Conservation (phyloP, 768 basidiomycete genomes). For the Infundibulicybe gibba region DNA sequence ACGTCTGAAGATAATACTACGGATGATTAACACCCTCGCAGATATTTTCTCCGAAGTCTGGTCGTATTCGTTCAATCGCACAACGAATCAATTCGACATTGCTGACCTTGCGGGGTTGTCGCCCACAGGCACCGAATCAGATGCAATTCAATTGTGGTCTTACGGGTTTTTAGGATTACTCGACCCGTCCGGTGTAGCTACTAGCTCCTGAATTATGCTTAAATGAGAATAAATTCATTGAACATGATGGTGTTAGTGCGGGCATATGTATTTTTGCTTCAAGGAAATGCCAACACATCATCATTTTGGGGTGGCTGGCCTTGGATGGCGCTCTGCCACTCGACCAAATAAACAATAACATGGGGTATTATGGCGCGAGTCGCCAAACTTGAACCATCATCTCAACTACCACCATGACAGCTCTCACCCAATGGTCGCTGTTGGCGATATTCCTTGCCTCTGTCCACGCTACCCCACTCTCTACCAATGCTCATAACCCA, state of each 20-base stretch:
- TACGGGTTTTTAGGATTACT: conserved; percentile 38
- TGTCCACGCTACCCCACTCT: conserved; percentile 43
- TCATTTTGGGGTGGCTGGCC: no score
- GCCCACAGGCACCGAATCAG: conserved; percentile 37
- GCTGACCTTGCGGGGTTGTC: conserved; percentile 34
- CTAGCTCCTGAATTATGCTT: neutral
- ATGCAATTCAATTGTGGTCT: conserved; percentile 39
- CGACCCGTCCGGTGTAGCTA: conserved; percentile 18
- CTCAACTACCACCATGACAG: conserved; percentile 37
- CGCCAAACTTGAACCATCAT: neutral
- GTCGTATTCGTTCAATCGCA: conserved; percentile 30
- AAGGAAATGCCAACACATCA: no score
- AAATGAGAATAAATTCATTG: no score
- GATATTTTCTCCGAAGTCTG: conserved; percentile 39
- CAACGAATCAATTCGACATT: conserved; percentile 30
- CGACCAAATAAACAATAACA: no score
- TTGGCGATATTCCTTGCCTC: conserved; percentile 35
- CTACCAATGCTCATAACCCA: conserved; percentile 33
- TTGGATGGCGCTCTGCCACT: no score
- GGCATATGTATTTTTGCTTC: no score
- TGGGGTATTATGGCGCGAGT: no score
- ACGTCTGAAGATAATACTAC: neutral
- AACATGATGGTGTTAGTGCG: no score
- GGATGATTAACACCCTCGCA: conserved; percentile 7
- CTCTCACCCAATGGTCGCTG: conserved; percentile 37